Percentiles rank a stretch among this genome's conserved stretches.
Conservation (phyloP, 2,329 filamentous ascomycete species). For the Alternaria incomplexa region DNA sequence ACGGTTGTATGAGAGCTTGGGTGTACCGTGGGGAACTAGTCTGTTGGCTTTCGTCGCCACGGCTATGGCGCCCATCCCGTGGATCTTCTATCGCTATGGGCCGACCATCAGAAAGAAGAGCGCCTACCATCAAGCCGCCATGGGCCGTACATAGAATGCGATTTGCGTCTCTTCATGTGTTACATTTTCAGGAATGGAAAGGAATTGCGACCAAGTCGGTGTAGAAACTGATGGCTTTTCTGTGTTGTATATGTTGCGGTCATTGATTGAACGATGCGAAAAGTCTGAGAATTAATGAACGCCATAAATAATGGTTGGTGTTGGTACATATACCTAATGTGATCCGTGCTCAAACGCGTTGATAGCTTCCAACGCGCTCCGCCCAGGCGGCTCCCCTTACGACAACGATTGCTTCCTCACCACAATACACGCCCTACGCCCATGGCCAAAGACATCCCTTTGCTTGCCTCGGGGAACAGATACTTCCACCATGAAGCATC, state of each 20-base stretch:
- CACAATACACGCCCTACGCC: background rate
- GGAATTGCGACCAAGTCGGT: too few relatives aligned
- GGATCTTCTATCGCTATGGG: slow-evolving; percentile 4
- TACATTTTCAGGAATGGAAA: too few relatives aligned
- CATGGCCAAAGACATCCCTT: background rate
- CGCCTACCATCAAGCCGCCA: background rate
- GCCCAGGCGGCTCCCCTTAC: background rate
- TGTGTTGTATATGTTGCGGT: too few relatives aligned
- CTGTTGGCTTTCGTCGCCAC: slow-evolving; percentile 53
- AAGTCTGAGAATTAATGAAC: background rate
- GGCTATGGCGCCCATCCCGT: background rate
- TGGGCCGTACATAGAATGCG: background rate
- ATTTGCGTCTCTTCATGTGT: background rate
- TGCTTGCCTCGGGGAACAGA: background rate
- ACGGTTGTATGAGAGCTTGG: background rate
- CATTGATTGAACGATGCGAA: background rate
- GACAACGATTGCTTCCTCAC: background rate
- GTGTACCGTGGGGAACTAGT: background rate
- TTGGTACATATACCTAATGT: background rate
- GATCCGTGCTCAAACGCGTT: background rate
- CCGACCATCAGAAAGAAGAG: background rate
- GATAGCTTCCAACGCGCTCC: background rate
- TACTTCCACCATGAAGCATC: background rate
- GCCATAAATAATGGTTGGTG: background rate
- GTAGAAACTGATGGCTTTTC: too few relatives aligned